Base-by-base conservation (phyloP, 2,329 filamentous ascomycete species). In the Albophoma yamanashiensis region DNA sequence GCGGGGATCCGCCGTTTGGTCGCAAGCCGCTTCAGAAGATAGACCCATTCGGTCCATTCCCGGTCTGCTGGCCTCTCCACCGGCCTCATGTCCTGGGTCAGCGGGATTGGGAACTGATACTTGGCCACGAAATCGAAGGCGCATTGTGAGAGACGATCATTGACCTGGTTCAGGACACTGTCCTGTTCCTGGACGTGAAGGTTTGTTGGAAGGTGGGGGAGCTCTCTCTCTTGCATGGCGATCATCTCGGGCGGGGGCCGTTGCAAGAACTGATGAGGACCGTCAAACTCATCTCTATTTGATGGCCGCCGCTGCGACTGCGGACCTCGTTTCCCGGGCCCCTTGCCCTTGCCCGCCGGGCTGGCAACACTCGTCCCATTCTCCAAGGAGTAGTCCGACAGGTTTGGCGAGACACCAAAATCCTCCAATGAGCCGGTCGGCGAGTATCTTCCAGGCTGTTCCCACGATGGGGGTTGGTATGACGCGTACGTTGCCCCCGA, bases 21-120 rank as follows among this genome's bases (percentile, higher is more conserved):
- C 39, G 91, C 91, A 61, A 95, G 82, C 57, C 90, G 83, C 76
- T 94, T 94, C 66, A 95, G 79, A 61, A 95, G 82, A 73, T 92
- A 91, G 60, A 93, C 91, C 91, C 91, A 95, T 75, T 95, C 91
- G 55, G 89, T 93, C 91, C 91, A 95, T 73, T 94, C 91, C 63
- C 89, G 82, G 74, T 92, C 89, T 68, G 87, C 85, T 39, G 89
- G 85, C 55, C 86, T 78, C 71, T 89, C 86, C 58, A 92, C 81
- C 1, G 88, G 87, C 66, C 89, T 83, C 83, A 92, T 92, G 72
- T 93, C 89, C 72, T 89, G 84, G 60, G 91, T 89, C 67, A 94
- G 75, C 14, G 91, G 91, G 66, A 95, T 92, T 15, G 91, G 91
- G 71, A 95, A 95, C 74, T 93, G 90, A 72, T 94, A 94, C 74